These are phyloP conservation scores for Mariannaea elegans DNA, from an alignment of 2,329 filamentous ascomycete species.

Conservation along the genomic window DNA sequence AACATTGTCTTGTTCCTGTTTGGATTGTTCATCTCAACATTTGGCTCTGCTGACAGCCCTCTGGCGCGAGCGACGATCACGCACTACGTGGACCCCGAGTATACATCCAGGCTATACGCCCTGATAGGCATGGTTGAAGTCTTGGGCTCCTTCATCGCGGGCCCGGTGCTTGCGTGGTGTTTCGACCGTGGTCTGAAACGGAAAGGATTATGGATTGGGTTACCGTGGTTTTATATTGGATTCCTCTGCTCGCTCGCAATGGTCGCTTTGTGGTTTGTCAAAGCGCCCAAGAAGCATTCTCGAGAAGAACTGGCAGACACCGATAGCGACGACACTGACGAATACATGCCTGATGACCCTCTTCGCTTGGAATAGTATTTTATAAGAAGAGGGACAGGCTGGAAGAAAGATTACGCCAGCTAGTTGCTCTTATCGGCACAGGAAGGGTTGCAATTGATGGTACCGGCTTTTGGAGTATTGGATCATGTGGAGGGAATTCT, in stretches of 20 bases:
- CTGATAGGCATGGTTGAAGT: constrained; percentile 52
- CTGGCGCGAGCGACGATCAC: constrained; percentile 52
- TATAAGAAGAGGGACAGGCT: background rate
- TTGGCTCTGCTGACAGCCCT: constrained; percentile 51
- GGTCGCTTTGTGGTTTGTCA: constrained; percentile 44
- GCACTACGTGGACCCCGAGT: constrained; percentile 48
- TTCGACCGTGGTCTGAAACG: constrained; percentile 48
- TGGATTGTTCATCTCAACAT: constrained; percentile 48
- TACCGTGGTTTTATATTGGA: constrained; percentile 52
- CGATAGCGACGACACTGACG: constrained; percentile 30
- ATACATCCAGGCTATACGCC: constrained; percentile 53
- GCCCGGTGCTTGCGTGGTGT: constrained; percentile 50
- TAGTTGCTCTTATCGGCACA: no score
- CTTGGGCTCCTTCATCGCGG: constrained; percentile 50
- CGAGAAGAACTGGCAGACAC: constrained; percentile 23
- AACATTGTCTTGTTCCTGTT: constrained; percentile 47
- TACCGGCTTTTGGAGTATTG: no score
- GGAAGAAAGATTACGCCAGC: no score
- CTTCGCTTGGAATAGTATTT: constrained; percentile 32
- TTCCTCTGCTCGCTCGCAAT: constrained; percentile 42
- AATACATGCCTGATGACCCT: constrained; percentile 37
- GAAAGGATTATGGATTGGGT: constrained; percentile 48
- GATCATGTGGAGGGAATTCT: no score
- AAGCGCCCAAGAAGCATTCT: constrained; percentile 41
- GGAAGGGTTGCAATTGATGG: no score